phyloP scores from a whole-genome alignment of 768 basidiomycete genomes.

The Calocybe indica region DNA sequence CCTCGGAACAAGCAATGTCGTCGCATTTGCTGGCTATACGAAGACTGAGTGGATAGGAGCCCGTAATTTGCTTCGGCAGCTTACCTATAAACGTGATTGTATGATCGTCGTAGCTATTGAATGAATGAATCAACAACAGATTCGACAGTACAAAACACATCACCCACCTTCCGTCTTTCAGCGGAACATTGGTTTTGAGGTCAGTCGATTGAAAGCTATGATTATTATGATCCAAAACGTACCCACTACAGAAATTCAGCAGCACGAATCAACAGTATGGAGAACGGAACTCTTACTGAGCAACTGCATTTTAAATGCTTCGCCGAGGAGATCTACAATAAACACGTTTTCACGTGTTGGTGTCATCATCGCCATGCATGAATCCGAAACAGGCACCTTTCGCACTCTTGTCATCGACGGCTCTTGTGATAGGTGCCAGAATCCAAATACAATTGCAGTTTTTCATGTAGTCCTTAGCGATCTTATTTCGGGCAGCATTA shows the following conservation, averaged over 20 bases:
- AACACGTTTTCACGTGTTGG: background rate
- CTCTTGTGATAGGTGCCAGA: constrained; percentile 57
- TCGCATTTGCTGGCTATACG: constrained; percentile 1
- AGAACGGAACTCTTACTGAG: constrained; percentile 37
- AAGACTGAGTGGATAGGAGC: background rate
- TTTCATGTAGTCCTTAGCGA: constrained; percentile 65
- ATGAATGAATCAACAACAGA: background rate
- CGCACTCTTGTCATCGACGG: constrained; percentile 62
- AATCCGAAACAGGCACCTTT: constrained; percentile 29
- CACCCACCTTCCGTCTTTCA: constrained; percentile 51
- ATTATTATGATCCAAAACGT: constrained; percentile 11
- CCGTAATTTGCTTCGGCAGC: background rate
- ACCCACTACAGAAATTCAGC: constrained; percentile 32
- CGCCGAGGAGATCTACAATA: constrained; percentile 48
- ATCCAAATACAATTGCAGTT: constrained; percentile 62
- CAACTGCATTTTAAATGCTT: constrained; percentile 58
- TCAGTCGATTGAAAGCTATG: background rate
- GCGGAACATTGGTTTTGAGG: background rate
- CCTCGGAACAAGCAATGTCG: background rate
- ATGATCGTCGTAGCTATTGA: background rate
- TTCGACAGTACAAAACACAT: background rate
- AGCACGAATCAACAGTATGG: constrained; percentile 1
- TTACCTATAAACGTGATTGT: background rate
- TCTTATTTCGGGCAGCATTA: constrained; percentile 56
- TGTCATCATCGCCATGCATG: background rate